Evolutionary conservation across 2,329 filamentous ascomycete species (phyloP).

Genomic region (Phialophora expanda): DNA sequence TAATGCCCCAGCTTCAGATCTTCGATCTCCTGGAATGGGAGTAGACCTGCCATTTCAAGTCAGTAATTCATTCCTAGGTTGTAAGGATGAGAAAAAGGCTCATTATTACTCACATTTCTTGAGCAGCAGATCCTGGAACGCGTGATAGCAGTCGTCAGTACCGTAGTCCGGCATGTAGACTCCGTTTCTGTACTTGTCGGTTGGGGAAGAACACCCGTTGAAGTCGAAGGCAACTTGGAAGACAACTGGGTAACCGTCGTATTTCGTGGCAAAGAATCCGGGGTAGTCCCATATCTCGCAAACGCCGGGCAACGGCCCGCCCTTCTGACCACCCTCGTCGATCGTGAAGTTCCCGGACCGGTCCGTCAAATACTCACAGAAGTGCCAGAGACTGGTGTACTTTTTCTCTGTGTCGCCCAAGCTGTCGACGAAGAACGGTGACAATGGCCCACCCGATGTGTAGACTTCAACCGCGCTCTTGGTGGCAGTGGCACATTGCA

Average conservation of each 20-base stretch:
- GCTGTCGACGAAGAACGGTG: not conserved
- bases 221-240: conserved; percentile 7
- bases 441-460: not conserved
- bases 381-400: not conserved
- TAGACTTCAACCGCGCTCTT: not conserved
- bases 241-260: not conserved
- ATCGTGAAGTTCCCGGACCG: not conserved
- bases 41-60: not conserved
- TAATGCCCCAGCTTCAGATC: conserved; percentile 1
- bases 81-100: not conserved
- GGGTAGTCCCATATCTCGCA: not conserved
- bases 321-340: not conserved
- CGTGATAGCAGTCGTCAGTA: not conserved
- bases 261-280: not conserved
- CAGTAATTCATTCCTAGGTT: not conserved
- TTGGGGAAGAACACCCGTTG: not conserved
- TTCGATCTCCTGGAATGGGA: not conserved
- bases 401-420: not conserved
- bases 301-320: not conserved
- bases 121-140: not conserved
- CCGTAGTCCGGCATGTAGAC: conserved; percentile 18
- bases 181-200: conserved; percentile 5
- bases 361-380: not conserved
- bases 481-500: not conserved
- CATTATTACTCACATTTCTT: conserved; percentile 12